These are phyloP conservation scores for Eucalyptus decipiens DNA, from an alignment of 345 rosid genomes.

Conservation along the genomic window DNA sequence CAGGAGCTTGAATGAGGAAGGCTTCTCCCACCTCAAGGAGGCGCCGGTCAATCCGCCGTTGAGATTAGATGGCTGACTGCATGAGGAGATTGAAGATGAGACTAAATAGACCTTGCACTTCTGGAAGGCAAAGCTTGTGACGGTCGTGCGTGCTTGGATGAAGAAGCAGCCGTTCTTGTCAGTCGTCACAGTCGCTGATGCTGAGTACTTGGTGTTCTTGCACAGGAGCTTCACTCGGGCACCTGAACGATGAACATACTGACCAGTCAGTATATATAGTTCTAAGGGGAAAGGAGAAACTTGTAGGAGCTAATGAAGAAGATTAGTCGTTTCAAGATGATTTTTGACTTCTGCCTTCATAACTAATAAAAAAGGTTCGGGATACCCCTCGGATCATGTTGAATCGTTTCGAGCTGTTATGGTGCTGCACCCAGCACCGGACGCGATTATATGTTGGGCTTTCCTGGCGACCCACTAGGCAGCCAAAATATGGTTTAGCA, in stretches of 20 bases:
- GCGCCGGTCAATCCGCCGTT: constrained; percentile 50
- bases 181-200: constrained; percentile 11
- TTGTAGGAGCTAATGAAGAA: neutral
- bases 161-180: constrained; percentile 82
- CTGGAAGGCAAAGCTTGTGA: constrained; percentile 59
- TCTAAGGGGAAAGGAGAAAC: neutral
- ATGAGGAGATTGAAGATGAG: constrained; percentile 25
- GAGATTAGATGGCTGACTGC: constrained; percentile 32
- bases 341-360: neutral
- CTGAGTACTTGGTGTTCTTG: constrained; percentile 36
- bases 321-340: neutral
- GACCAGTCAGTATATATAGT: neutral
- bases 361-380: neutral
- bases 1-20: constrained; percentile 1
- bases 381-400: neutral
- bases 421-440: neutral
- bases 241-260: constrained; percentile 17
- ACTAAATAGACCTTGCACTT: constrained; percentile 51
- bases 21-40: constrained; percentile 25
- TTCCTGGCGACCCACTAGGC: neutral
- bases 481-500: neutral
- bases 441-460: neutral
- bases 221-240: constrained; percentile 61
- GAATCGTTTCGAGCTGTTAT: neutral
- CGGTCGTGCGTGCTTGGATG: constrained; percentile 38